Conservation (phyloP, 1,139 yeast genomes). For the Pichia sp. region DNA sequence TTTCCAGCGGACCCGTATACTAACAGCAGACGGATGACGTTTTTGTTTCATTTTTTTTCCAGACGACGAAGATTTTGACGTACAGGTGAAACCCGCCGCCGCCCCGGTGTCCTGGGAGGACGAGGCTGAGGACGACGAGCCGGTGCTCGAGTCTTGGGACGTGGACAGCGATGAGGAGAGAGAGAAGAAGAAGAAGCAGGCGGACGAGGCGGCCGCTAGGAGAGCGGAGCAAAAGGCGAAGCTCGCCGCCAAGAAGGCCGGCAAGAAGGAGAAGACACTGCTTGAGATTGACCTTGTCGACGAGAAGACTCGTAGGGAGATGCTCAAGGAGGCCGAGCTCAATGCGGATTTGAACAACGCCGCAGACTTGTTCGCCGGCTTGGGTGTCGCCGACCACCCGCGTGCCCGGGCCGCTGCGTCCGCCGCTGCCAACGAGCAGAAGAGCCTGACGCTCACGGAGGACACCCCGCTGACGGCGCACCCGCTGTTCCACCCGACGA, state of each 20-base stretch:
- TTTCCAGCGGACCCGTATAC: too few relatives aligned
- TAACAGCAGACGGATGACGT: too few relatives aligned
- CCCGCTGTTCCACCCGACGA: constrained; percentile 75
- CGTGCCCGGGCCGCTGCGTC: constrained; percentile 49
- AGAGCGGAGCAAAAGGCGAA: constrained; percentile 25
- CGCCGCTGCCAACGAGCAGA: constrained; percentile 33
- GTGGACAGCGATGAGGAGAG: constrained; percentile 59
- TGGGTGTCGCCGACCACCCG: constrained; percentile 73
- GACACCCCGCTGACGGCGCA: constrained; percentile 70
- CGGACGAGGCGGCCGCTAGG: constrained; percentile 21
- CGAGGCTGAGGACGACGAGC: constrained; percentile 68
- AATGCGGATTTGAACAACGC: constrained; percentile 88
- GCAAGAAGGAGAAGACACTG: constrained; percentile 28
- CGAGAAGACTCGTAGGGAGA: constrained; percentile 62
- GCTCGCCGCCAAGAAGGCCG: constrained; percentile 19
- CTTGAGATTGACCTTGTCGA: constrained; percentile 61
- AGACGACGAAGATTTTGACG: constrained; percentile 89
- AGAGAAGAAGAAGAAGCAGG: constrained; percentile 37
- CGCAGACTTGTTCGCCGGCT: constrained; percentile 82
- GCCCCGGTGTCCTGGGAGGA: constrained; percentile 65
- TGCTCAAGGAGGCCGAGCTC: constrained; percentile 73
- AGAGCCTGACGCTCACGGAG: constrained; percentile 42
- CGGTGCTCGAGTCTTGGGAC: constrained; percentile 86
- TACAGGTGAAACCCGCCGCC: constrained; percentile 43
- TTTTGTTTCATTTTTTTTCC: constrained; percentile 10